These are phyloP conservation scores for Lasiosphaeris hirsuta DNA, from an alignment of 495 filamentous ascomycete species.

Conservation along the genomic window DNA sequence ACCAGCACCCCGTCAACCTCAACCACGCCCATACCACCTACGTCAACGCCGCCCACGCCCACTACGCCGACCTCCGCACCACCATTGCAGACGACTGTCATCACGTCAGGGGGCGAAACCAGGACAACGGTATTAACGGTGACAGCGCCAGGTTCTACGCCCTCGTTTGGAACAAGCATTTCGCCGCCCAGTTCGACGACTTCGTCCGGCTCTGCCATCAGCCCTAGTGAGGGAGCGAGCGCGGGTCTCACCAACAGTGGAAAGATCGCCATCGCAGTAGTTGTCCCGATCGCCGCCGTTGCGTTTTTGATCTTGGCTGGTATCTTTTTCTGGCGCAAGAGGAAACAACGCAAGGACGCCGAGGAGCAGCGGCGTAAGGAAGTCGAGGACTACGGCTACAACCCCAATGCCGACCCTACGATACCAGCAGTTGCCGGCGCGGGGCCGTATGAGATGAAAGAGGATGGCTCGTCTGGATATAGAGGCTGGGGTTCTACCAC, in stretches of 20 bases:
- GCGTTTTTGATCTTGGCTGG: constrained; percentile 73
- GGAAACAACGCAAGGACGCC: constrained; percentile 78
- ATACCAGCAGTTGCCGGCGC: constrained; percentile 61
- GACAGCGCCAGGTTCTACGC: constrained; percentile 11
- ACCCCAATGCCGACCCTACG: constrained; percentile 89
- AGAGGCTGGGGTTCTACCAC: constrained; percentile 91
- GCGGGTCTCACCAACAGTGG: constrained; percentile 40
- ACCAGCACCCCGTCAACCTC: constrained; percentile 10
- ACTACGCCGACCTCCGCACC: constrained; percentile 21
- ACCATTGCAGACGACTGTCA: constrained; percentile 9
- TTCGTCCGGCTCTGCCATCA: constrained; percentile 27
- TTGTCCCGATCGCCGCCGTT: constrained; percentile 87
- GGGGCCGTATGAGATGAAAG: constrained; percentile 63
- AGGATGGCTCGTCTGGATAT: constrained; percentile 72
- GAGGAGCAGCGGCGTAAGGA: constrained; percentile 89
- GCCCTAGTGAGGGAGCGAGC: constrained; percentile 31
- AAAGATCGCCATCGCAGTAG: constrained; percentile 87
- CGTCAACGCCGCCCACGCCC: constrained; percentile 7
- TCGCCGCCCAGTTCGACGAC: constrained; percentile 24
- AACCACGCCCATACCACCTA: constrained; percentile 12
- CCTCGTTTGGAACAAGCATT: constrained; percentile 3
- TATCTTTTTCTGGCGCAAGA: constrained; percentile 81
- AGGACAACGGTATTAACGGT: constrained; percentile 29
- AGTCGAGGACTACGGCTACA: constrained; percentile 93
- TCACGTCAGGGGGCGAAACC: constrained; percentile 16